These are phyloP conservation scores for Metschnikowia peoriensis DNA, from an alignment of 805 yeast genomes.

Conservation along the genomic window DNA sequence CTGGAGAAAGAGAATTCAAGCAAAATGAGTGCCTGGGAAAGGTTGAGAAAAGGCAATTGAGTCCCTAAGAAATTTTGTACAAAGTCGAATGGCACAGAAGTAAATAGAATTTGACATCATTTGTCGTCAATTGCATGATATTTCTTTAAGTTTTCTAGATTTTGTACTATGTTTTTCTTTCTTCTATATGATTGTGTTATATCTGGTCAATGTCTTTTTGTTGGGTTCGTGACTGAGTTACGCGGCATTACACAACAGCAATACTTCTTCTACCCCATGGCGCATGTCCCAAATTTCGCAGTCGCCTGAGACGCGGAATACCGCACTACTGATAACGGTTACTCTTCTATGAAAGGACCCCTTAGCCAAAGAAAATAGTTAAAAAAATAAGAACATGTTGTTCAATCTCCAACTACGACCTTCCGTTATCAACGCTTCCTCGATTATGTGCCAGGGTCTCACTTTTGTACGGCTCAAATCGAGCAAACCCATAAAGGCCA, in stretches of 20 bases:
- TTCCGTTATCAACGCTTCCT: background rate
- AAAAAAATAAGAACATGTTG: background rate
- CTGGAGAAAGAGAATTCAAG: background rate
- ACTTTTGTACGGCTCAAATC: constrained; percentile 1
- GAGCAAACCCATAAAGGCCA: constrained; percentile 17
- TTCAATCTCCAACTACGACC: background rate
- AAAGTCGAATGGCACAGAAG: background rate
- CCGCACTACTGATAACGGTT: background rate
- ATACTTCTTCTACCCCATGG: background rate
- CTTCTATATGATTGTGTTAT: too few relatives aligned
- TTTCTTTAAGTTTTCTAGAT: too few relatives aligned
- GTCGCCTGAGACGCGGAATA: background rate
- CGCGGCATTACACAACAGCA: background rate
- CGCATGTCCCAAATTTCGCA: background rate
- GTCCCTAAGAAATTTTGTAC: background rate
- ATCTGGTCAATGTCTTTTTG: too few relatives aligned
- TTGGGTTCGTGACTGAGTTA: background rate
- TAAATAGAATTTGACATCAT: background rate
- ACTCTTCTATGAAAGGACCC: background rate
- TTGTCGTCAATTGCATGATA: too few relatives aligned
- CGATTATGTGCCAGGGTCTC: background rate
- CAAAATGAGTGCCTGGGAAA: constrained; percentile 18
- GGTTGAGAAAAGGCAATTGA: constrained; percentile 14
- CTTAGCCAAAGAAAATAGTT: background rate
- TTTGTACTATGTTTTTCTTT: background rate